Percentiles rank a stretch among this genome's conserved stretches.
These are phyloP conservation scores for Dissoconium aciculare DNA, from an alignment of 2,329 filamentous ascomycete species.

Conservation along the genomic window DNA sequence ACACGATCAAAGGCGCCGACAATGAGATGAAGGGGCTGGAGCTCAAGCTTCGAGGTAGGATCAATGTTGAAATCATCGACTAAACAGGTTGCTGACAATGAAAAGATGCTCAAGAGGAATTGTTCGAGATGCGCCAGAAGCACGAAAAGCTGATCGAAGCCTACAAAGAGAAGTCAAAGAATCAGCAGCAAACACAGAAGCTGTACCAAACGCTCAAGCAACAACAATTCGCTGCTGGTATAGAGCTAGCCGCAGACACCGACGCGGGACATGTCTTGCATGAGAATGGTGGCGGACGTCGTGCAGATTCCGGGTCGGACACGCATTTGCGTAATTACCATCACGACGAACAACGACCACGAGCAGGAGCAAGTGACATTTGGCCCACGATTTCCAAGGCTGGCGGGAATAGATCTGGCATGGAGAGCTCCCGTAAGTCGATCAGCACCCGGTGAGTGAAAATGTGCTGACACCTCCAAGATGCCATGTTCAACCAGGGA, in stretches of 20 bases:
- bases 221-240: slow-evolving; percentile 38
- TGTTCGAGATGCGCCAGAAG: background rate
- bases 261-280: slow-evolving; percentile 35
- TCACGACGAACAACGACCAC: no score
- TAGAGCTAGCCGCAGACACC: slow-evolving; percentile 41
- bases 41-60: slow-evolving; percentile 46
- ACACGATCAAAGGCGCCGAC: slow-evolving; percentile 60
- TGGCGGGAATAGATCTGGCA: no score
- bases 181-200: slow-evolving; percentile 1
- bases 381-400: no score
- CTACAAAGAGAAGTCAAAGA: slow-evolving; percentile 8
- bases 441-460: no score
- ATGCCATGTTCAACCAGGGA: no score
- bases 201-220: slow-evolving; percentile 41
- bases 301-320: no score
- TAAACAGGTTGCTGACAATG: no score
- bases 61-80: no score
- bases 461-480: no score
- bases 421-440: no score
- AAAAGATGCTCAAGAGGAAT: background rate
- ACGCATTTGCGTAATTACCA: no score
- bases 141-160: slow-evolving; percentile 4
- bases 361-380: no score
- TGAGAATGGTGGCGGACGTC: slow-evolving; percentile 5
- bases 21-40: slow-evolving; percentile 52